A percentile compares a stretch with the other conserved stretches of the same genome.
phyloP scores from a whole-genome alignment of 495 filamentous ascomycete species.

The Tuber aestivum region DNA sequence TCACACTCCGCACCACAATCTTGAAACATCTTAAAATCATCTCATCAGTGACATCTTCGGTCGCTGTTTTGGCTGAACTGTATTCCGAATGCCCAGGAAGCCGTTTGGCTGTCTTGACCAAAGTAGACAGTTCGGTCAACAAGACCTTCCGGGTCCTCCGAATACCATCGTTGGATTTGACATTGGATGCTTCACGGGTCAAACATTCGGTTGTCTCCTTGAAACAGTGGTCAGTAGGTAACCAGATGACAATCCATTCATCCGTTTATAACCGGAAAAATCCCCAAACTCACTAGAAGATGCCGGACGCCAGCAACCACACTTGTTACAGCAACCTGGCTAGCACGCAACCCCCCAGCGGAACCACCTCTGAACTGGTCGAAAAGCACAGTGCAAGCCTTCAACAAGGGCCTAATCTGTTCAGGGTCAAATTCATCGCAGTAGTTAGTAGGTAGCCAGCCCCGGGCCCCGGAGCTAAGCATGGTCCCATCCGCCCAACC shows the following conservation, averaged over 20 bases:
- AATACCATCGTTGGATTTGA: conserved; percentile 68
- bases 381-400: conserved; percentile 86
- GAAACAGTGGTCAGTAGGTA: conserved; percentile 28
- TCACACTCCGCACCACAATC: conserved; percentile 82
- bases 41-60: conserved; percentile 77
- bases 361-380: conserved; percentile 72
- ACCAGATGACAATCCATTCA: conserved; percentile 10
- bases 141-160: conserved; percentile 77
- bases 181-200: conserved; percentile 67
- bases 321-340: conserved; percentile 83
- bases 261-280: background rate
- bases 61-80: conserved; percentile 37
- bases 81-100: conserved; percentile 48
- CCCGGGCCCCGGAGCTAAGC: conserved; percentile 75
- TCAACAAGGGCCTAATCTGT: conserved; percentile 75
- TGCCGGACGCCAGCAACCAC: conserved; percentile 88
- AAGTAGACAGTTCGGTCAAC: conserved; percentile 76
- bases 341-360: conserved; percentile 58
- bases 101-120: conserved; percentile 80
- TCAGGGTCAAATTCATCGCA: conserved; percentile 89
- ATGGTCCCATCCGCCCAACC: conserved; percentile 99
- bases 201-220: conserved; percentile 86
- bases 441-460: conserved; percentile 98
- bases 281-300: conserved; percentile 63
- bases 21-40: conserved; percentile 91